Evolutionary conservation across 2,329 filamentous ascomycete genomes (phyloP).

Genomic region (Cladophialophora chaetospira): DNA sequence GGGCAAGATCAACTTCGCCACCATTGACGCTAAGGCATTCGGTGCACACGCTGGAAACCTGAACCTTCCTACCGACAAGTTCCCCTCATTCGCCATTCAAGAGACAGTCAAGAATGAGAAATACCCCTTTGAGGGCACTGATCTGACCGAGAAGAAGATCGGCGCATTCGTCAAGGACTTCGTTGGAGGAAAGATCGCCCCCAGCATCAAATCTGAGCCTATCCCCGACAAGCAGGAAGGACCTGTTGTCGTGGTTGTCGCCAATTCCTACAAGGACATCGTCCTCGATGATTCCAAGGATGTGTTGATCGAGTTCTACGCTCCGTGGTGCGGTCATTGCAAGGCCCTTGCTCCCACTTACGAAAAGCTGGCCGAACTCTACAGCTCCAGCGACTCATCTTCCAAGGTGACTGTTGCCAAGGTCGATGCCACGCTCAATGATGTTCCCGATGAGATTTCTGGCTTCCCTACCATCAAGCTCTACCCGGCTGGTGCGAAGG

Average conservation of each 20-base stretch:
- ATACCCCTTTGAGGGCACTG: conserved; percentile 84
- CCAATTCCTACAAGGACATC: conserved; percentile 88
- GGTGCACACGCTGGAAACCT: conserved; percentile 95
- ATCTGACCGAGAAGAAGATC: conserved; percentile 73
- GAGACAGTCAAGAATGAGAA: conserved; percentile 94
- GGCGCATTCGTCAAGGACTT: conserved; percentile 84
- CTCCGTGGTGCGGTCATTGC: conserved; percentile 77
- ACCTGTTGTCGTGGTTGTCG: conserved; percentile 83
- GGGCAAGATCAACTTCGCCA: conserved; percentile 95
- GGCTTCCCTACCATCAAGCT: conserved; percentile 99
- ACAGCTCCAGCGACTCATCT: conserved; percentile 52
- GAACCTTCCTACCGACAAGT: conserved; percentile 93
- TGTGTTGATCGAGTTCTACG: conserved; percentile 97
- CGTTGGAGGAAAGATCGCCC: conserved; percentile 81
- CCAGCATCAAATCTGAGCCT: conserved; percentile 97
- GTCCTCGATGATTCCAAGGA: conserved; percentile 95
- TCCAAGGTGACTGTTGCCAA: conserved; percentile 73
- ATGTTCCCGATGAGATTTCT: conserved; percentile 93
- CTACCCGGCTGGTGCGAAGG: conserved; percentile 88
- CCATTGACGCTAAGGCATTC: conserved; percentile 91
- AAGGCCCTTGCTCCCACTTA: conserved; percentile 70
- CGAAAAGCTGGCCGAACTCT: conserved; percentile 63
- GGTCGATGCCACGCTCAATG: conserved; percentile 94
- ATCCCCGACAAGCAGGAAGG: conserved; percentile 92
- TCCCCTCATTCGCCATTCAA: conserved; percentile 97